phyloP scores from a whole-genome alignment of 2,329 filamentous ascomycete genomes.

The Fusarium sp. region DNA sequence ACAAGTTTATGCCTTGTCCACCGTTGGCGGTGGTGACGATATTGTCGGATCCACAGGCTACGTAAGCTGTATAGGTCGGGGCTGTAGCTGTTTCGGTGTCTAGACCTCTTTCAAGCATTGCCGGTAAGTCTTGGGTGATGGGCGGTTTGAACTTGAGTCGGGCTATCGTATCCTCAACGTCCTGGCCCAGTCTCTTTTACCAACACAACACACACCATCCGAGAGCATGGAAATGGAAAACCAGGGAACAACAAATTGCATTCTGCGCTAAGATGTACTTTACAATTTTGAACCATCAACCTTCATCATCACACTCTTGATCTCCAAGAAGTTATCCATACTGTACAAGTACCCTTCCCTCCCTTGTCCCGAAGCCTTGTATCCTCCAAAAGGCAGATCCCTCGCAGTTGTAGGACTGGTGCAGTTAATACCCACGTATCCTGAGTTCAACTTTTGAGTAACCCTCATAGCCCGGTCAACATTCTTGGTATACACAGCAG shows the following conservation, averaged over 20 bases:
- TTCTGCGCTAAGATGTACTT: not conserved
- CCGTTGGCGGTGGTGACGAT: too few relatives aligned
- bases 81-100: too few relatives aligned
- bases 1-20: too few relatives aligned
- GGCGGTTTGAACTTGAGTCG: too few relatives aligned
- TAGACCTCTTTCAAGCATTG: too few relatives aligned
- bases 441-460: conserved; percentile 66
- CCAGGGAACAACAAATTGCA: accelerated
- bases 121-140: too few relatives aligned
- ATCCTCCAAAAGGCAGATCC: conserved; percentile 36
- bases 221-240: too few relatives aligned
- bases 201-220: too few relatives aligned
- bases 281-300: conserved; percentile 20
- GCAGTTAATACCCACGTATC: conserved; percentile 69
- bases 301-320: conserved; percentile 41
- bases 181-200: too few relatives aligned
- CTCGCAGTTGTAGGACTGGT: conserved; percentile 37
- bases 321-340: conserved; percentile 38
- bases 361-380: conserved; percentile 27
- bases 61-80: too few relatives aligned
- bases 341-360: conserved; percentile 29
- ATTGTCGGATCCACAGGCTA: too few relatives aligned
- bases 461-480: conserved; percentile 58
- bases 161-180: too few relatives aligned
- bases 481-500: conserved; percentile 67